phyloP scores from a whole-genome alignment of 306 rosid genomes.

The Gillenia trifoliata region DNA sequence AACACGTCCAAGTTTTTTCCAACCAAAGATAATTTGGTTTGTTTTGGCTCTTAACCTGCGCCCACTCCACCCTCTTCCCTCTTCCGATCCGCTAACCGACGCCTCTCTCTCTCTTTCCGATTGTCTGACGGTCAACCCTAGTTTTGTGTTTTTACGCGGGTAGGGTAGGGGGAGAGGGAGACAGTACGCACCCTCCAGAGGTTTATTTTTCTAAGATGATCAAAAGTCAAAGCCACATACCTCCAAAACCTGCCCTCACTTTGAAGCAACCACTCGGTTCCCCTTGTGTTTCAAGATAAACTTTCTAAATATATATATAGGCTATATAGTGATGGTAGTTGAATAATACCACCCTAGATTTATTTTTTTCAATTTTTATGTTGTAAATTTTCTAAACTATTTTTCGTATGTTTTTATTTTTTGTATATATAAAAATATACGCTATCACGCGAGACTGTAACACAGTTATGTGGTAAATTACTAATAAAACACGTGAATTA shows the following conservation, averaged over 20 bases:
- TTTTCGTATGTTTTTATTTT: too few relatives aligned
- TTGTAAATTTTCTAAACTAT: background rate
- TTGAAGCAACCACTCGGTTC: constrained; percentile 45
- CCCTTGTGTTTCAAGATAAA: constrained; percentile 11
- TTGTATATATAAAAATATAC: too few relatives aligned
- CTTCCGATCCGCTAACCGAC: constrained; percentile 30
- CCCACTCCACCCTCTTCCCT: constrained; percentile 15
- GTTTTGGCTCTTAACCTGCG: constrained; percentile 6
- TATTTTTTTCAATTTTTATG: background rate
- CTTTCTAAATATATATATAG: background rate
- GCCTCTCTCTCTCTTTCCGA: constrained; percentile 35
- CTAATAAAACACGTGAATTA: too few relatives aligned
- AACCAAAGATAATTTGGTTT: constrained; percentile 1
- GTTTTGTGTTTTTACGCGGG: constrained; percentile 10
- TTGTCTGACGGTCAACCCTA: constrained; percentile 47
- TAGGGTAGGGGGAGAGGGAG: background rate
- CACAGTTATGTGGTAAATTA: too few relatives aligned
- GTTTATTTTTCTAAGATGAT: constrained; percentile 24
- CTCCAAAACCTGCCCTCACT: constrained; percentile 55
- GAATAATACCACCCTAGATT: background rate
- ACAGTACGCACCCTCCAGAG: background rate
- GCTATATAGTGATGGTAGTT: constrained; percentile 10
- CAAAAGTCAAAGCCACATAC: constrained; percentile 60
- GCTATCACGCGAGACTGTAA: too few relatives aligned
- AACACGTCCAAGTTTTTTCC: background rate